Conservation (phyloP, 2,329 filamentous ascomycete genomes). For the Atkinsonella hypoxylon region DNA sequence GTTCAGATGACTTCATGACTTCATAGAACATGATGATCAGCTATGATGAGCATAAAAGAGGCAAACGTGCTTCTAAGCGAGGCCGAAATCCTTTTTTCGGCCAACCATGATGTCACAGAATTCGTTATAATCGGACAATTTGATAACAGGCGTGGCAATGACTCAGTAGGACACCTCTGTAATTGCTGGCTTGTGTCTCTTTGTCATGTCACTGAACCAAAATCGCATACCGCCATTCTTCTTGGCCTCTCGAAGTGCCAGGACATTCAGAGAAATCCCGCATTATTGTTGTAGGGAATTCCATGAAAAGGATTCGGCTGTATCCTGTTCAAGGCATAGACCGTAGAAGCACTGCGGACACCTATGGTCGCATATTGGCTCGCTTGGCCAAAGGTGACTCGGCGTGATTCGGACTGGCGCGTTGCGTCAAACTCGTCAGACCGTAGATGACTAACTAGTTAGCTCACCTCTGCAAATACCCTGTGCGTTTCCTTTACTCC, state of each 20-base stretch:
- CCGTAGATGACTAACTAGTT: no score
- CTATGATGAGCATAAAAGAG: neutral
- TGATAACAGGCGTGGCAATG: neutral
- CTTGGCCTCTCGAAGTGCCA: neutral
- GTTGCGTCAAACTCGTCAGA: no score
- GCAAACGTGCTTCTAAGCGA: neutral
- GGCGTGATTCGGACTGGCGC: no score
- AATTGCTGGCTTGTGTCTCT: neutral
- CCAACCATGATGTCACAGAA: neutral
- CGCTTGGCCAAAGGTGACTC: no score
- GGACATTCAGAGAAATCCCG: neutral
- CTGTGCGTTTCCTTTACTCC: no score
- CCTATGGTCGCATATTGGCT: no score
- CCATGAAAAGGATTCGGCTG: neutral
- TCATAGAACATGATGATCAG: constrained; percentile 18
- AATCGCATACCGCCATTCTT: neutral
- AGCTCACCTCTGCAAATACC: no score
- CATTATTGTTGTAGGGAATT: constrained; percentile 1
- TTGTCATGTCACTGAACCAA: neutral
- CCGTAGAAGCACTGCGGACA: neutral
- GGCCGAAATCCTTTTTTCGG: neutral
- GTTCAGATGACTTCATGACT: constrained; percentile 12
- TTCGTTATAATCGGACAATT: neutral
- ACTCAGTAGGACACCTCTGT: neutral
- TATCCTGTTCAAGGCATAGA: neutral